phyloP scores from a whole-genome alignment of 345 rosid genomes.

The Aegle marmelos region DNA sequence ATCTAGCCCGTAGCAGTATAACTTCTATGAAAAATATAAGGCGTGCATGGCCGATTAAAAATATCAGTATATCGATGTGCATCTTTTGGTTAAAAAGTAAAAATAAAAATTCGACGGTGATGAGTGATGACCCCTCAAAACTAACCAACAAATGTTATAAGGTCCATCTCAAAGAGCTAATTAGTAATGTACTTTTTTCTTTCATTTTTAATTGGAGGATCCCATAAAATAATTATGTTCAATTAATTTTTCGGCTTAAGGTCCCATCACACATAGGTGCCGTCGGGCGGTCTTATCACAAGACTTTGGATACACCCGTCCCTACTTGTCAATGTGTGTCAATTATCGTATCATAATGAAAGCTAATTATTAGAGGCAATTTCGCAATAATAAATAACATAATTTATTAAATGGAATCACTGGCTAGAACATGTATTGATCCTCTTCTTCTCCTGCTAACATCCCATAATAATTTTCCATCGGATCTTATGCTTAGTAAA shows the following conservation, averaged over 20 bases:
- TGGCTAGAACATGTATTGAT: not conserved
- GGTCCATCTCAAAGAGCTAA: not conserved
- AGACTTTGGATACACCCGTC: not conserved
- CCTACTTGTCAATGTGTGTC: not conserved
- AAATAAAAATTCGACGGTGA: too few relatives aligned
- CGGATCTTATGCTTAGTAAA: not conserved
- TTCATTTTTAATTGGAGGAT: not conserved
- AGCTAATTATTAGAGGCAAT: not conserved
- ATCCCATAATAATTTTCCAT: not conserved
- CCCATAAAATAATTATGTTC: not conserved
- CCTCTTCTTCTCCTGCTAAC: not conserved
- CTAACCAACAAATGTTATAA: not conserved
- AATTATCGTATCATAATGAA: not conserved
- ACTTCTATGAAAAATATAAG: too few relatives aligned
- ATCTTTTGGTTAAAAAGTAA: too few relatives aligned
- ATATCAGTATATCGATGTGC: too few relatives aligned
- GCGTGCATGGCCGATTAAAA: too few relatives aligned
- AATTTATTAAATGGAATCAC: not conserved
- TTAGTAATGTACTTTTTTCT: not conserved
- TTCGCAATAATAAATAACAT: not conserved
- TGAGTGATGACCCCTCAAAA: too few relatives aligned
- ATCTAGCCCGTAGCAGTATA: too few relatives aligned
- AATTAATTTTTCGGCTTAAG: not conserved
- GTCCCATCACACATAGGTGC: constrained; percentile 1
- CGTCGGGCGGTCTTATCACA: not conserved